Base-by-base conservation (phyloP, 305 asterid species). In the Rubia tinctorum region DNA sequence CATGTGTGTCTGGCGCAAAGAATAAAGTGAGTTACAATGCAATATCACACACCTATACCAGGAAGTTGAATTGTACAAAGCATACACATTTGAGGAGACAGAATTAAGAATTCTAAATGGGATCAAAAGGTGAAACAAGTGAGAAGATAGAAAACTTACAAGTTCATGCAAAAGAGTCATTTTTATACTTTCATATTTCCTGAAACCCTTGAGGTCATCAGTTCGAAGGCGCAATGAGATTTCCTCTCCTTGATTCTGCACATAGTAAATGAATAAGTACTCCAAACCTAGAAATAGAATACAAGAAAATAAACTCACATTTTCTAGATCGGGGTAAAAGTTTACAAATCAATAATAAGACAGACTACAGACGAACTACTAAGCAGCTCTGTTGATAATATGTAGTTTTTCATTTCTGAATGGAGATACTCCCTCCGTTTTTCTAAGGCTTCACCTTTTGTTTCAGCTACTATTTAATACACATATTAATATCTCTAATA, bases 141-240 rank as follows among this genome's bases (percentile, higher is more conserved):
- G 64, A 74, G 53, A 34, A 44, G 66, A 65, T 63, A 8, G 44
- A 68, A 13, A 55, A 76, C 89, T 30, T 85, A 94, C 99, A 67
- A 91, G 89, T 86, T 94, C 98, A 78, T 94, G 98, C 81, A 90
- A 80, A 79, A 94, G 99, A 63, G 97, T 94, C 84, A 82, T 89
- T 84, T 92, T 94, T 60, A 94, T 90, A 77, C 90, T 89, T 69
- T 83, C 88, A 45, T 89, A 92, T 87, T 92, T 94, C 84, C 99
- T 86, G 86, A 94, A 94, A 82, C 99, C 99, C 83, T 84, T 87
- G 84, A 94, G 96, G 84, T 94, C 97, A 79, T 92, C 98, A 6
- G 98, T 94, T 71, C 99, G 93, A 75, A 94, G 97, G 42, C 98
- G 93, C 77, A 94, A 79, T 22, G 98, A 94, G 78, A 94, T 92